A percentile compares a stretch with the other conserved stretches of the same genome.
Conservation (phyloP, 805 yeast genomes). For the Pichia sporocuriosa region DNA sequence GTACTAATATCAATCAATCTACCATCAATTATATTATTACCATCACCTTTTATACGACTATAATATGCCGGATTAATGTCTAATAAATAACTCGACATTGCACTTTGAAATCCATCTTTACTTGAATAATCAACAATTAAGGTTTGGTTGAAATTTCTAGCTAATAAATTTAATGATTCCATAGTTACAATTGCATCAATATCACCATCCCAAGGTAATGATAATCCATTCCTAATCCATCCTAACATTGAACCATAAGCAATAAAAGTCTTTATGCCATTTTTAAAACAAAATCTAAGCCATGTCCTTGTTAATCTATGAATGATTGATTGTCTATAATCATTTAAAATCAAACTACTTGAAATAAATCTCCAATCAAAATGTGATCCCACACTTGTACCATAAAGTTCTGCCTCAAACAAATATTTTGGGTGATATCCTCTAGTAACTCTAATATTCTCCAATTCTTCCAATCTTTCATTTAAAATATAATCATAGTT, state of each 20-base stretch:
- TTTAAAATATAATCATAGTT: constrained; percentile 11
- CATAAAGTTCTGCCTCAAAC: constrained; percentile 35
- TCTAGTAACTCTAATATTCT: constrained; percentile 10
- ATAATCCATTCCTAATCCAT: constrained; percentile 54
- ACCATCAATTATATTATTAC: constrained; percentile 48
- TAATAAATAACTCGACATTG: constrained; percentile 27
- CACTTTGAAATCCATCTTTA: constrained; percentile 17
- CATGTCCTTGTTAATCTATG: constrained; percentile 49
- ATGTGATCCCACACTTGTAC: constrained; percentile 32
- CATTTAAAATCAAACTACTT: constrained; percentile 18
- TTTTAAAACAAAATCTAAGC: constrained; percentile 41
- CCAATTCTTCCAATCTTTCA: constrained; percentile 8
- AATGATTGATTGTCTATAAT: constrained; percentile 25
- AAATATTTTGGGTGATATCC: constrained; percentile 31
- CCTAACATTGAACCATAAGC: constrained; percentile 60
- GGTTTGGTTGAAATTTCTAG: constrained; percentile 42
- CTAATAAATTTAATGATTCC: constrained; percentile 36
- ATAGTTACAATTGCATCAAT: constrained; percentile 57
- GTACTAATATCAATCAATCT: constrained; percentile 46
- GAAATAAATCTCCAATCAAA: constrained; percentile 43
- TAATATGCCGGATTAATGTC: constrained; percentile 32
- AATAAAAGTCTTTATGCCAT: constrained; percentile 49
- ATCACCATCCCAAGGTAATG: constrained; percentile 57
- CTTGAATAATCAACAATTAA: constrained; percentile 37
- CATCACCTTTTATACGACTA: constrained; percentile 36